Base-by-base conservation (phyloP, 192 early-diverging fungal genomes). In the Entomortierella beljakovae region DNA sequence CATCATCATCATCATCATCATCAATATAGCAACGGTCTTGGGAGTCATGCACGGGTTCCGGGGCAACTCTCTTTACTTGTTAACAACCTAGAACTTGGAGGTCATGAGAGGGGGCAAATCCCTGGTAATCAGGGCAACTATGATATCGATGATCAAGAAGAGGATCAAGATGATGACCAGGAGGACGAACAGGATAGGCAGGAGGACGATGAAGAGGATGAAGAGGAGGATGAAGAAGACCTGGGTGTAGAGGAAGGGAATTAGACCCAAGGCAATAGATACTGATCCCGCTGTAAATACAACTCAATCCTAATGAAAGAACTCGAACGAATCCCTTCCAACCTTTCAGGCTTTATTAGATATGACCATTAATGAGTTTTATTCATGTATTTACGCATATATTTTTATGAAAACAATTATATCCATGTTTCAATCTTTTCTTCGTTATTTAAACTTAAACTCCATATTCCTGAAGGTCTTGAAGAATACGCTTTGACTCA, bases 401-500 rank as follows among this genome's bases (percentile, higher is more conserved):
- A n/a, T n/a, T n/a, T n/a, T n/a, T n/a, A n/a, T n/a, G n/a, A n/a
- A n/a, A n/a, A n/a, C n/a, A n/a, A n/a, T n/a, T n/a, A n/a, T n/a
- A n/a, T n/a, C n/a, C n/a, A n/a, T n/a, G n/a, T n/a, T n/a, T n/a
- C n/a, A n/a, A 40, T 40, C 13, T 40, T 40, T 9, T 40, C 13
- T 40, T 40, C 37, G 13, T 40, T 13, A 40, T 40, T 40, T 40
- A 13, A 1, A n/a, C 25, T 52, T 52, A 77, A 32, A 77, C 29
- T 25, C 66, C 74, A 29, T 68, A 77, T 23, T 63, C 66, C 61
- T 77, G 29, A 25, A 77, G 53, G 25, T 77, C 32, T 48, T 58
- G 68, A 59, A 77, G 26, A 3, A 68, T 28, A 5, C 38, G 18
- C 60, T 69, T 68, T 2, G 74, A 77, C 64, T 92, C 94, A 5